Conservation (phyloP, 2,329 filamentous ascomycete genomes). For the Onygenales sp. region DNA sequence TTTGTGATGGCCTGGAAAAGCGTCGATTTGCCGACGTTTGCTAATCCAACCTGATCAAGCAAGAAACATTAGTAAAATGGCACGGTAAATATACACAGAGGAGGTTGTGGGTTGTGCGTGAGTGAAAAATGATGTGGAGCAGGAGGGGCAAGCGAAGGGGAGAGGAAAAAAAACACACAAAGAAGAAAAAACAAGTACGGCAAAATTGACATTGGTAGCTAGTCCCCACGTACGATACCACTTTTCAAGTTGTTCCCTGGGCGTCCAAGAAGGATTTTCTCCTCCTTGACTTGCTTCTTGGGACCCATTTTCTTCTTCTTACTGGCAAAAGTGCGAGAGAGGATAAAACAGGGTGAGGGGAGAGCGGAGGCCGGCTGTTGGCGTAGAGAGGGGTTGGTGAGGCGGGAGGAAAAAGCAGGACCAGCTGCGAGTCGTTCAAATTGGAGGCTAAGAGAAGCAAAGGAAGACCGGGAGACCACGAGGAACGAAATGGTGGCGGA, state of each 20-base stretch:
- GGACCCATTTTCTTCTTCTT: conserved; percentile 74
- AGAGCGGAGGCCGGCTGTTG: conserved; percentile 1
- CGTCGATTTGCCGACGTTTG: conserved; percentile 98
- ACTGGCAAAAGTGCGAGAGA: conserved; percentile 39
- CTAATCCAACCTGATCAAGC: conserved; percentile 71
- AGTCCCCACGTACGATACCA: conserved; percentile 78
- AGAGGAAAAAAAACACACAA: conserved; percentile 18
- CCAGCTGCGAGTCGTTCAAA: conserved; percentile 49
- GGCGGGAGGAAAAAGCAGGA: conserved; percentile 44
- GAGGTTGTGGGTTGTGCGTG: not conserved
- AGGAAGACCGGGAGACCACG: conserved; percentile 19
- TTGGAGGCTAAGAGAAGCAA: conserved; percentile 24
- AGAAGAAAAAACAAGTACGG: conserved; percentile 14
- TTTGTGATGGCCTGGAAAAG: conserved; percentile 99
- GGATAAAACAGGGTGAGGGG: conserved; percentile 3
- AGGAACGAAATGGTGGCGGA: conserved; percentile 12
- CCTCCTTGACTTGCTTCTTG: conserved; percentile 84
- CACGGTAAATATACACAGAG: not conserved
- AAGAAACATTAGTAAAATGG: not conserved
- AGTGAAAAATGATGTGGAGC: not conserved
- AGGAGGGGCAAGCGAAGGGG: conserved; percentile 7
- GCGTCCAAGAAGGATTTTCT: conserved; percentile 92
- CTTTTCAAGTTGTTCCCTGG: conserved; percentile 98
- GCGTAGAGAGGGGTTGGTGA: not conserved
- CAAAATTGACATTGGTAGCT: conserved; percentile 16